Conservation (phyloP, 306 rosid genomes). For the Trichosanthes truncata region DNA sequence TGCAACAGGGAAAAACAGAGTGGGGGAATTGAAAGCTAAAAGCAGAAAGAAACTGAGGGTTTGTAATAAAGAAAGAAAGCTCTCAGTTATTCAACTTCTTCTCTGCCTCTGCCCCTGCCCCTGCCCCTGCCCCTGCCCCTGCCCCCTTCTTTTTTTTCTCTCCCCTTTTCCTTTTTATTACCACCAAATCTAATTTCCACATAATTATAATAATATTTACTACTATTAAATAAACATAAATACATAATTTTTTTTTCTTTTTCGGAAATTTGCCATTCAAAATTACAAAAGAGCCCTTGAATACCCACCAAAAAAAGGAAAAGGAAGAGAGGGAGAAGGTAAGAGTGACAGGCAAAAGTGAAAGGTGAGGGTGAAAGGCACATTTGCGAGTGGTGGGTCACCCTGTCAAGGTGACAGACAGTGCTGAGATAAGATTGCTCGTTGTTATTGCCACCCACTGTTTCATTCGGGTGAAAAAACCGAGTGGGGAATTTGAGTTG, state of each 20-base stretch:
- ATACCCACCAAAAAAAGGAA: slow-evolving; percentile 15
- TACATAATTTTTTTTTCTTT: background rate
- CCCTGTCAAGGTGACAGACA: slow-evolving; percentile 22
- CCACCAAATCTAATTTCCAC: background rate
- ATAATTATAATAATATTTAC: background rate
- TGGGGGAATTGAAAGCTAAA: background rate
- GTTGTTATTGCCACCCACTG: slow-evolving; percentile 25
- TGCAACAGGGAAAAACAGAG: background rate
- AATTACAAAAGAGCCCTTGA: slow-evolving; percentile 55
- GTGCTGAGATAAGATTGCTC: slow-evolving; percentile 50
- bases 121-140: too few relatives aligned
- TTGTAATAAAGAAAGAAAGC: background rate
- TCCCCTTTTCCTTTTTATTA: background rate
- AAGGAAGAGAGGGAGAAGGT: slow-evolving; percentile 3
- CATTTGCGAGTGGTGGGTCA: slow-evolving; percentile 43
- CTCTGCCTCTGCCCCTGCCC: background rate
- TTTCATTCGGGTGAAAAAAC: background rate
- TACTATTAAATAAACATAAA: background rate
- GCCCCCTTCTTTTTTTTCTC: too few relatives aligned
- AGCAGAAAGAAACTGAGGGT: slow-evolving; percentile 4
- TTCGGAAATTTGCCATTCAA: background rate
- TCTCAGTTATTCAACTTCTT: background rate
- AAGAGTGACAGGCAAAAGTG: slow-evolving; percentile 5
- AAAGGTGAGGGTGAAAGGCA: background rate
- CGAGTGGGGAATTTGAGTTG: background rate